phyloP scores from a whole-genome alignment of 2,329 filamentous ascomycete species.

The Emericellopsis atlantica region DNA sequence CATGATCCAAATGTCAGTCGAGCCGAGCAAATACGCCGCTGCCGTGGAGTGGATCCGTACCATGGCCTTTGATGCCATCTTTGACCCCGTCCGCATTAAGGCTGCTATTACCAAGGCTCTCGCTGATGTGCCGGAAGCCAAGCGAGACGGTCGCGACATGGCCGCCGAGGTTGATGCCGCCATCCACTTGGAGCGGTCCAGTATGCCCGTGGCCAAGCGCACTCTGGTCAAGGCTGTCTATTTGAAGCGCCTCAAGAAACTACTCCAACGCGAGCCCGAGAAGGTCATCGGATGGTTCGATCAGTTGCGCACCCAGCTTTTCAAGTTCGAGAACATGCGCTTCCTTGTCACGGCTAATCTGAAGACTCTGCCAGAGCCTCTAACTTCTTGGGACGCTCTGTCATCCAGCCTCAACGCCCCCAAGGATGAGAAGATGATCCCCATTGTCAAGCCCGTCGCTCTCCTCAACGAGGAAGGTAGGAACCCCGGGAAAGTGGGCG shows the following conservation, averaged over 20 bases:
- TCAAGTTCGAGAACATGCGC: constrained; percentile 76
- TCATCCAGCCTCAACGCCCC: constrained; percentile 23
- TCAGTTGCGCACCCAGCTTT: constrained; percentile 60
- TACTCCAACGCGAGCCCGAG: constrained; percentile 65
- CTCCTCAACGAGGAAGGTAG: constrained; percentile 66
- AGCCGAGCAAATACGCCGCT: constrained; percentile 74
- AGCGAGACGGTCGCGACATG: constrained; percentile 70
- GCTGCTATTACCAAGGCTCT: constrained; percentile 67
- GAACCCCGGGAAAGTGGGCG: constrained; percentile 59
- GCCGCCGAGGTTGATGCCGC: constrained; percentile 57
- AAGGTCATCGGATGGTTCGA: constrained; percentile 68
- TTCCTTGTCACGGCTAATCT: constrained; percentile 76
- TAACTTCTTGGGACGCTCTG: constrained; percentile 60
- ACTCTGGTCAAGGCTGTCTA: constrained; percentile 82
- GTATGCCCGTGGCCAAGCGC: constrained; percentile 63
- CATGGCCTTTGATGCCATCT: constrained; percentile 79
- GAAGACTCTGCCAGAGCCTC: constrained; percentile 57
- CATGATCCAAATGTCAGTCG: constrained; percentile 71
- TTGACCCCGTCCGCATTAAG: constrained; percentile 57
- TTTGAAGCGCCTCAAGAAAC: constrained; percentile 70
- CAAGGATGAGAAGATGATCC: constrained; percentile 37
- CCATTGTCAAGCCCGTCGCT: constrained; percentile 56
- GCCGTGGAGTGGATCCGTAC: constrained; percentile 76
- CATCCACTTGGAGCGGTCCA: constrained; percentile 67
- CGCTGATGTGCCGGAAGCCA: constrained; percentile 83